Evolutionary conservation across 2,329 filamentous ascomycete genomes (phyloP).

Genomic region (Pseudogymnoascus sp.): DNA sequence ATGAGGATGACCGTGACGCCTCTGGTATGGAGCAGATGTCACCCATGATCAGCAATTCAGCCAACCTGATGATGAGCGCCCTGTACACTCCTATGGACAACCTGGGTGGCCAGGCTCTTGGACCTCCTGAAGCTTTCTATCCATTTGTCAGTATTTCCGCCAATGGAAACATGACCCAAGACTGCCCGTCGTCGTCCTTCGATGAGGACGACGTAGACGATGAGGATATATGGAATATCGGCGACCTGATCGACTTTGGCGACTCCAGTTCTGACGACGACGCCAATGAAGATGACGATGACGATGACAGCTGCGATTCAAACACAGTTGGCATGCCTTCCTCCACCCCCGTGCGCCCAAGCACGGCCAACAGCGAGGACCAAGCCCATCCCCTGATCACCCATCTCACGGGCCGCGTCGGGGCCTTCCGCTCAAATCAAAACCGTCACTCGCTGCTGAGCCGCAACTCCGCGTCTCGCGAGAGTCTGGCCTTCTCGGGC

Average conservation of each 20-base stretch:
- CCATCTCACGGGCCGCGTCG: constrained; percentile 65
- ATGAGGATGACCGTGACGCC: constrained; percentile 30
- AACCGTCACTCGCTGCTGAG: constrained; percentile 41
- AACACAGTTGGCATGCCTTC: constrained; percentile 40
- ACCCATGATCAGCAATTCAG: constrained; percentile 59
- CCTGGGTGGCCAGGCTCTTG: constrained; percentile 52
- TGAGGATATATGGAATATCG: constrained; percentile 56
- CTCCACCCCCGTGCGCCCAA: constrained; percentile 45
- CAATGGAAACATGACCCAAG: constrained; percentile 49
- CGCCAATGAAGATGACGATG: constrained; percentile 43
- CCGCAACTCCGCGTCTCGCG: constrained; percentile 51
- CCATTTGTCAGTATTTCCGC: constrained; percentile 51
- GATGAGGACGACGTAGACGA: constrained; percentile 56
- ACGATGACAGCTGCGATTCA: constrained; percentile 35
- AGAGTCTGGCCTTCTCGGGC: constrained; percentile 56
- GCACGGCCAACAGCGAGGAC: constrained; percentile 42
- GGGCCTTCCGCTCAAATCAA: constrained; percentile 67
- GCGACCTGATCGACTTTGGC: constrained; percentile 67
- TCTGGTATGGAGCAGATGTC: constrained; percentile 17
- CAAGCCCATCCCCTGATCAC: constrained; percentile 49
- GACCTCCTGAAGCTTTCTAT: constrained; percentile 70
- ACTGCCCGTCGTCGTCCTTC: constrained; percentile 42
- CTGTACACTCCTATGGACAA: constrained; percentile 35
- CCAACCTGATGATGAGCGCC: constrained; percentile 68
- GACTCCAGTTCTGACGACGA: constrained; percentile 55